Base-by-base conservation (phyloP, 1,139 yeast genomes). In the Geotrichum citri-aurantii region DNA sequence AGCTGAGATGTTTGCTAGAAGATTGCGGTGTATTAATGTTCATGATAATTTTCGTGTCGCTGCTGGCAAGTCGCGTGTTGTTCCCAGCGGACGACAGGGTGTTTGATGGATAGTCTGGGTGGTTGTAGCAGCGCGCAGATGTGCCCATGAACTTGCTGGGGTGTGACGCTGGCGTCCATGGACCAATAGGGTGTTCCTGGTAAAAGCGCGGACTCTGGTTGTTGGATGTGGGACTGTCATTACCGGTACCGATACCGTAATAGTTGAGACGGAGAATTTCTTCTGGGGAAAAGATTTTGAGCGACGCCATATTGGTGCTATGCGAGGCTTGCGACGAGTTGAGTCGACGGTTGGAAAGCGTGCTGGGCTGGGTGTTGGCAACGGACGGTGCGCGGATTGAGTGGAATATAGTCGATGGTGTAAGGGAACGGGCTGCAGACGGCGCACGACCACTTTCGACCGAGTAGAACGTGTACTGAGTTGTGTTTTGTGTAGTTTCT, bases 1-100 rank as follows among this genome's bases (percentile, higher is more conserved):
- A 37, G 17, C 44, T 37, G 1, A 37, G 44, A 8, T n/a, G 21
- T 7, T 37, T n/a, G 17, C 10, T 37, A 1, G 44, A 37, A 3
- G 44, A 37, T n/a, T 11, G 7, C 19, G 21, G 44, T 17, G 56
- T 37, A 21, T 21, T 53, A 17, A 53, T 53, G 52, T 52, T 52
- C 46, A 52, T 52, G 11, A 53, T 53, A 21, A 48, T 53, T 53
- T 48, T 53, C 4, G 51, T 47, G 27, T 53, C 48, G 19, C 26
- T 53, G 14, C 52, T 47, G 23, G 50, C 24, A 29, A 53, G 48
- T 3, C 52, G 52, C 8, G 56, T 48, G 48, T 21, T 27, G 21
- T 19, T 29, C 10, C 37, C 52, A 21, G 19, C 23, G n/a, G 52
- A 40, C 12, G 21, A 11, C 14, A 29, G 42, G 17, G 12, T 12